Percentiles rank a stretch among this genome's conserved stretches.
phyloP scores from a whole-genome alignment of 1,284 basidiomycete species.

The Ceratorhiza oryzae-sativae region DNA sequence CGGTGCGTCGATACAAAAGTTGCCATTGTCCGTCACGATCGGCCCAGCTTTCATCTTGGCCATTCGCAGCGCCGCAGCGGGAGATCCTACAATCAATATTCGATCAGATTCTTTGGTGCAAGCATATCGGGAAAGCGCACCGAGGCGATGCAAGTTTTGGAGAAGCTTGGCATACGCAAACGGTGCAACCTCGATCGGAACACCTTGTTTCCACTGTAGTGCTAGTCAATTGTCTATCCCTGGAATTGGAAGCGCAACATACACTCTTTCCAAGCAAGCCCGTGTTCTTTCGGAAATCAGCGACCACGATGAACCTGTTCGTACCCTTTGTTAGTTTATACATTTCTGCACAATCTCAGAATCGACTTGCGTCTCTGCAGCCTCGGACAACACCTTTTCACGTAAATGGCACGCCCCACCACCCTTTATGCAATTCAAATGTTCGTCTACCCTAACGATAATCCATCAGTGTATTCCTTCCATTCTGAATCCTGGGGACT shows the following conservation, averaged over 20 bases:
- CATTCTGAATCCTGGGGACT: slow-evolving; percentile 50
- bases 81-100: slow-evolving; percentile 47
- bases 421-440: slow-evolving; percentile 96
- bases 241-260: slow-evolving; percentile 48
- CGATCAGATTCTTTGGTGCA: slow-evolving; percentile 35
- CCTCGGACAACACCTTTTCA: slow-evolving; percentile 97
- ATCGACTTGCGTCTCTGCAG: slow-evolving; percentile 76
- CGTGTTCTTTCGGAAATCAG: slow-evolving; percentile 94
- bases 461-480: not conserved
- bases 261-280: slow-evolving; percentile 83
- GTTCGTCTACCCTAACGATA: slow-evolving; percentile 74
- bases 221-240: too few relatives aligned
- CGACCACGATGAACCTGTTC: slow-evolving; percentile 87
- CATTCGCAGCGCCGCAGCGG: slow-evolving; percentile 80
- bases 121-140: slow-evolving; percentile 53
- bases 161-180: slow-evolving; percentile 93
- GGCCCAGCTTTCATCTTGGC: slow-evolving; percentile 84
- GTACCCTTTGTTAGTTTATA: not conserved
- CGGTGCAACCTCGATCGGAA: slow-evolving; percentile 95
- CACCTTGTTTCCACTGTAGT: slow-evolving; percentile 82
- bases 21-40: slow-evolving; percentile 95
- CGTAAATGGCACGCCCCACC: slow-evolving; percentile 96
- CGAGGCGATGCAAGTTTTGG: slow-evolving; percentile 69
- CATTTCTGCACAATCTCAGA: not conserved
- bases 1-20: slow-evolving; percentile 93